phyloP scores from a whole-genome alignment of 768 basidiomycete species.

The Butyriboletus loyo region DNA sequence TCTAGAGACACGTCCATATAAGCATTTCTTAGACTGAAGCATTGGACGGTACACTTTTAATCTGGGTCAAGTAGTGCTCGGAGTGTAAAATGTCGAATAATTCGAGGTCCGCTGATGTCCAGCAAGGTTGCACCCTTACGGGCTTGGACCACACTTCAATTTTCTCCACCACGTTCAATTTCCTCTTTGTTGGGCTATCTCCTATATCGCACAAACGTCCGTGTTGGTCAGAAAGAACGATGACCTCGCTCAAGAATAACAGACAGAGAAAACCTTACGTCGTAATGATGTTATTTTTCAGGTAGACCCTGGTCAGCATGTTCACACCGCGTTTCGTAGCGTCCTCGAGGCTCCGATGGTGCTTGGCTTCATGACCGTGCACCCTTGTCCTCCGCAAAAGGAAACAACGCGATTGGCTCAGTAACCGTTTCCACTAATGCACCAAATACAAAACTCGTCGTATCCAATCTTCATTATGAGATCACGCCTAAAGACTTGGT shows the following conservation, averaged over 20 bases:
- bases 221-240: conserved; percentile 3
- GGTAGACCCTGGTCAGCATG: background rate
- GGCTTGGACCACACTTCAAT: background rate
- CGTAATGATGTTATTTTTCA: conserved; percentile 25
- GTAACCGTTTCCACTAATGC: conserved; percentile 25
- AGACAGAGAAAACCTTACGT: conserved; percentile 43
- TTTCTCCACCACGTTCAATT: background rate
- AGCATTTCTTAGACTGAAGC: too few species aligned
- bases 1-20: too few species aligned
- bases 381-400: conserved; percentile 37
- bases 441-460: conserved; percentile 59
- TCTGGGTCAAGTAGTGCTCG: conserved; percentile 6
- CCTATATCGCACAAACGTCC: background rate
- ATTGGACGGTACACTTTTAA: background rate
- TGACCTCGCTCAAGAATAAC: conserved; percentile 26
- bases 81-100: conserved; percentile 6
- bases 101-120: conserved; percentile 10
- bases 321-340: conserved; percentile 38
- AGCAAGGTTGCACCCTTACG: background rate
- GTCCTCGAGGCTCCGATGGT: conserved; percentile 58
- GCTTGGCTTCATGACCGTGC: conserved; percentile 79
- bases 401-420: conserved; percentile 23
- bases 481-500: conserved; percentile 84
- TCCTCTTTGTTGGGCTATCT: background rate
- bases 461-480: conserved; percentile 91